Base-by-base conservation (phyloP, 2,329 filamentous ascomycete species). In the Aspergillus thermomutatus region DNA sequence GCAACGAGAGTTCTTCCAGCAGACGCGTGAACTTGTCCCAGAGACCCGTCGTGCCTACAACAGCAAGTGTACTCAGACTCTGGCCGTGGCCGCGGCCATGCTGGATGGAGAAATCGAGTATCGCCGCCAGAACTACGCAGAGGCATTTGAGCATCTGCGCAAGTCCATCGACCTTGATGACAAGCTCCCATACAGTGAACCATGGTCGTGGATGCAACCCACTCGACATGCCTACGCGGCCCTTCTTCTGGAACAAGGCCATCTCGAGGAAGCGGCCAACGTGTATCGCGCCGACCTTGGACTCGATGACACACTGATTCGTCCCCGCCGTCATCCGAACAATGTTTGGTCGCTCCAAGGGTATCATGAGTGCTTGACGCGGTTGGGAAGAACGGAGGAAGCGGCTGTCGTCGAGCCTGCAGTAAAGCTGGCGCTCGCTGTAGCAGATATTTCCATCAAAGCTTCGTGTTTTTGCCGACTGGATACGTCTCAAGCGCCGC, bases 141-240 rank as follows among this genome's bases (percentile, higher is more conserved):
- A 67, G 0, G 88, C 87, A 0, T 90, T 89, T 65, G 66, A 71
- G 1, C 76, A 82, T 48, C 75, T 91, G 1, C 78, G 80, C 1
- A 72, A 74, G 6, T 80, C 87, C 0, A 83, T 88, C 19, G 66
- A 72, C 1, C 76, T 82, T 0, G 86, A 89, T 60, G 87, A 89
- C 61, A 72, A 68, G 0, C 77, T 91, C 19, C 83, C 83, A 0
- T 91, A 89, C 59, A 85, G 87, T 50, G 88, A 91, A 67, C 88
- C 88, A 0, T 90, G 87, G 87, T 84, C 85, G 0, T 91, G 88
- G 87, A 90, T 91, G 87, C 86, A 88, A 66, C 88, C 88, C 0
- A 82, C 83, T 0, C 77, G 87, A 1, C 88, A 91, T 67, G 87
- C 87, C 0, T 87, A 87, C 54, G 87, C 84, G 1, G 88, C 87